Evolutionary conservation across 441 rosid species (phyloP), one percentile per base, ranked within the genome.

Genomic region (Euphorbia schlechtendalii): DNA sequence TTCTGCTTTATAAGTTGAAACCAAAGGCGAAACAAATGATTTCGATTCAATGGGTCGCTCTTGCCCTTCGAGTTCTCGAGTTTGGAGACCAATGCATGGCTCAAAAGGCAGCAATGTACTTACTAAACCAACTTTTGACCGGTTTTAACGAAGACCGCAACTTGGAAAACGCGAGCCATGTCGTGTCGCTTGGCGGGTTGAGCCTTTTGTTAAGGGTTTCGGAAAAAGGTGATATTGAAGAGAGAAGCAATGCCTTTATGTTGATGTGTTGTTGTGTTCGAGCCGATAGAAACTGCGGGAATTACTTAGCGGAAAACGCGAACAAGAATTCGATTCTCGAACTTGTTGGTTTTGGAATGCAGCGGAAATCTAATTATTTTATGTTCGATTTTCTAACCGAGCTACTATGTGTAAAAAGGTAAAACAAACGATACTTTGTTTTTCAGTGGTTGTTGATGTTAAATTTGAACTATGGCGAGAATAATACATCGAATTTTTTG

Each of bases 1-100:
- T 80, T 72, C 71, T 86, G 68, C 84, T 86, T 57, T 81, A 84
- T 72, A 73, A 73, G 21, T 59, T 81, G 73, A 84, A 74, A 75
- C 89, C 89, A 7, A 71, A 69, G 77, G 86, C 92, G 17, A 86
- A 84, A 36, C 87, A 84, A 73, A 82, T 84, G 92, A 78, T 81
- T 65, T 82, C 86, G 0, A 60, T 68, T 0, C 84, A 81, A 56
- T 86, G 87, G 87, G 73, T 86, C 20, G 74, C 84, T n/a, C 48
- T 86, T 30, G 66, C 70, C 40, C 92, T 86, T 60, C 68, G 87
- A 65, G 83, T 86, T 57, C 64, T 86, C 12, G 92, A 86, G 55
- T 84, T 86, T 8, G 89, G 87, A 17, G 81, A 78, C 45, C 87
- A 78, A 55, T 84, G 86, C 54, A 70, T 69, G n/a, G 82, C 89